Evolutionary conservation across 306 rosid genomes (phyloP), one percentile per base, ranked within the genome.

Genomic region (Sindora glabra): DNA sequence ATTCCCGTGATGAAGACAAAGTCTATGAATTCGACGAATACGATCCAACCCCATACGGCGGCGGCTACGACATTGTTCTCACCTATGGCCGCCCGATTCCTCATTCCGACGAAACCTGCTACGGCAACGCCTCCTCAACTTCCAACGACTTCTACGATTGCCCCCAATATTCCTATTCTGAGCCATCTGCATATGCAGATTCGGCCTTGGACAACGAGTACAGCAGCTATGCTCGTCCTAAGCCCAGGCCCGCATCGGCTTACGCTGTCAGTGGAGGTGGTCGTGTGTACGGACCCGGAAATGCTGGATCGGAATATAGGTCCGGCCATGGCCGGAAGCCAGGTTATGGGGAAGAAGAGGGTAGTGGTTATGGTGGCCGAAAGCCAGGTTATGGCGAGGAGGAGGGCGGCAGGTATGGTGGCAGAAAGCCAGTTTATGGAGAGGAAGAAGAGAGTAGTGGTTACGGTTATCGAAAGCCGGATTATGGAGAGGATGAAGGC

Each of bases 151-250:
- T 84, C 39, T 95, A 90, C 33, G 86, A 86, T 65, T 90, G 84
- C 45, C 97, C 94, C 24, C 94, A 77, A 62, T 15, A 74, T 0
- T 84, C 94, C 16, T 2, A 32, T 10, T 39, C 83, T 3, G 76
- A 84, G 56, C 97, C 97, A 44, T 76, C 83, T 26, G 95, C 97
- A 30, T 90, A 90, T 7, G 78, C 56, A 4, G 83, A 84, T 3
- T 84, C 77, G 12, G 97, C 94, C 19, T 82, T 78, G 4, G 69
- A 79, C 4, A 62, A 76, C 0, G 97, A 90, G 70, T 90, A 86
- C 55, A 80, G 84, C 36, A 84, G 94, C 74, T 90, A 90, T 23
- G 40, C 69, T 13, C 81, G 90, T 6, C 86, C 79, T 29, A 82
- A 82, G 55, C 89, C 87, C 10, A 67, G 59, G 1, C 84, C 94